Conservation (phyloP, 805 yeast species). For the Tetrapisispora phaffii region DNA sequence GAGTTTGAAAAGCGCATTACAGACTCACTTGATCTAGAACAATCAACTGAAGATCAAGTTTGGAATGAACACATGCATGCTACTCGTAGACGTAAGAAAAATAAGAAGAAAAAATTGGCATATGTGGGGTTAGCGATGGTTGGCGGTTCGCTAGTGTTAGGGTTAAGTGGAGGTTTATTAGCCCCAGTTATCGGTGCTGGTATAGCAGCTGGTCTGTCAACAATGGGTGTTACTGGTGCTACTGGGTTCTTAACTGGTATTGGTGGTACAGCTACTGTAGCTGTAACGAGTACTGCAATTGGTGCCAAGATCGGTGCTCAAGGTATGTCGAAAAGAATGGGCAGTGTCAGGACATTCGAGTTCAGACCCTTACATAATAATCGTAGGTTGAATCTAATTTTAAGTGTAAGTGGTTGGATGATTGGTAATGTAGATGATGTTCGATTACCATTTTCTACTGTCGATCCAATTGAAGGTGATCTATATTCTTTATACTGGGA, state of each 20-base stretch:
- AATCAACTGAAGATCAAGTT: slow-evolving; percentile 57
- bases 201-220: slow-evolving; percentile 90
- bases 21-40: slow-evolving; percentile 83
- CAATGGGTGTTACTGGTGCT: slow-evolving; percentile 92
- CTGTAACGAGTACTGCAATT: slow-evolving; percentile 80
- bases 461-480: slow-evolving; percentile 98
- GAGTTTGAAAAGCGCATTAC: slow-evolving; percentile 89
- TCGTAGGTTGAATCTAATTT: slow-evolving; percentile 72
- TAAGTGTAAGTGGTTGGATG: slow-evolving; percentile 98
- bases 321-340: slow-evolving; percentile 81
- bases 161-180: slow-evolving; percentile 85
- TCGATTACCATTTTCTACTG: slow-evolving; percentile 88
- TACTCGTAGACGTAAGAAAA: slow-evolving; percentile 57
- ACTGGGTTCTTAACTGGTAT: slow-evolving; percentile 88
- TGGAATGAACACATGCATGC: slow-evolving; percentile 67
- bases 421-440: slow-evolving; percentile 91
- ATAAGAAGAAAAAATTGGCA: slow-evolving; percentile 57
- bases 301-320: slow-evolving; percentile 83
- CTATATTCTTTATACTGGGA: slow-evolving; percentile 89
- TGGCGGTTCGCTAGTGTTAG: slow-evolving; percentile 91
- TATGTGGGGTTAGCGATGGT: slow-evolving; percentile 91
- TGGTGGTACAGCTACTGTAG: slow-evolving; percentile 91
- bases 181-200: slow-evolving; percentile 99
- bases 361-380: slow-evolving; percentile 87
- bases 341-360: slow-evolving; percentile 89